Evolutionary conservation across 1,139 yeast species (phyloP).

Genomic region (Candida tetrigidarum): DNA sequence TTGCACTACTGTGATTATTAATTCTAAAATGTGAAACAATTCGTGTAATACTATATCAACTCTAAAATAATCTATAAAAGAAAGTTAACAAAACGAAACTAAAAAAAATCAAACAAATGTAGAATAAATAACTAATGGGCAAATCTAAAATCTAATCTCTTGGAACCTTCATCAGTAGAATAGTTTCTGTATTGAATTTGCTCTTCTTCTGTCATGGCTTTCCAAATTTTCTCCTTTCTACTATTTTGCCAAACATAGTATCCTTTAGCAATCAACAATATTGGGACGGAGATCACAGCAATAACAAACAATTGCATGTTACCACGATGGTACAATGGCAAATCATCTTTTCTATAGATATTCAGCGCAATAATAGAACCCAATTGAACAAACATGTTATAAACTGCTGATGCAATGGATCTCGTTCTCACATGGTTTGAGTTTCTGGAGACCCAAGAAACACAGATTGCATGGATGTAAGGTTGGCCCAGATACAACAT

Average conservation of each 20-base stretch:
- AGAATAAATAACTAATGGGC: conserved; percentile 17
- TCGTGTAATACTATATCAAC: no score
- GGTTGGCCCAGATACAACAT: conserved; percentile 54
- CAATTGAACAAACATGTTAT: conserved; percentile 64
- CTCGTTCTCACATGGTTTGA: conserved; percentile 63
- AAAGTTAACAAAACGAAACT: not conserved
- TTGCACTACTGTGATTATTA: no score
- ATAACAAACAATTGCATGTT: conserved; percentile 34
- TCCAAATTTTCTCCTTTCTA: conserved; percentile 50
- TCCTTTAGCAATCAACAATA: conserved; percentile 26
- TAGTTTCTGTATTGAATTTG: conserved; percentile 43
- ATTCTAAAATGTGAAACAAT: no score
- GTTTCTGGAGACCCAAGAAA: conserved; percentile 64
- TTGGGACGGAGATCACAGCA: conserved; percentile 21
- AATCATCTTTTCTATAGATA: conserved; percentile 59
- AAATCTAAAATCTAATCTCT: conserved; percentile 56
- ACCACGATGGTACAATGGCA: conserved; percentile 61
- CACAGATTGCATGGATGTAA: conserved; percentile 56
- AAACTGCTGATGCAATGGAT: conserved; percentile 58
- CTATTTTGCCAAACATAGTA: conserved; percentile 55
- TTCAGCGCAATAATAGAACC: conserved; percentile 57
- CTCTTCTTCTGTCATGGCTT: conserved; percentile 49
- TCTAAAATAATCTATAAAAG: no score
- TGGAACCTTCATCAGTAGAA: conserved; percentile 56
- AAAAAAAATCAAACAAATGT: not conserved